Evolutionary conservation across 352 stramenopile genomes (phyloP), one percentile per base, ranked within the genome.

Genomic region (Pythium vanterpoolii): DNA sequence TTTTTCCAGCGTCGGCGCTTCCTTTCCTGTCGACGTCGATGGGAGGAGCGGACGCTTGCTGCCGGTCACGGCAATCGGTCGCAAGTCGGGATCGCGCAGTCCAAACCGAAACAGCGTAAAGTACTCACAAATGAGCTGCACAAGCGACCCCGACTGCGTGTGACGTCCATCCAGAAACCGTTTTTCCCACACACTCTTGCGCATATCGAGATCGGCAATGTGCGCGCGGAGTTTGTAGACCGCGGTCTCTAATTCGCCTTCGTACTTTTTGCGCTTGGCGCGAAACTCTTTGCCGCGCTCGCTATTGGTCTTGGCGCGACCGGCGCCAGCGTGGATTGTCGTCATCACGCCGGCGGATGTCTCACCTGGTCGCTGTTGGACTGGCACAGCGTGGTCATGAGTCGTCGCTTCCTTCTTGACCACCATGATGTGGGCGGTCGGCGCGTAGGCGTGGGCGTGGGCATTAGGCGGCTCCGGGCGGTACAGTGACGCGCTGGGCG

Each of bases 221-320:
- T 71, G 48, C 2, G 28, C 30, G 47, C 59, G 59, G 31, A 71
- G 51, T 23, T 48, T 50, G 51, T 57, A 62, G 21, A 71, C 58
- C 23, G 51, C 36, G 8, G 43, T 43, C 56, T 68, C 64, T 26
- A 68, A 40, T 18, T 67, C 59, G 27, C n/a, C 56, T 39, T 67
- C 64, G 61, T 72, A 68, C 42, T 68, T 72, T 27, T 68, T 72
- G 49, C 64, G 59, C 27, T 68, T 68, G 57, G 58, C 60, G 42
- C 64, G 64, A 42, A 72, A 72, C 53, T 68, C 64, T 57, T 67
- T 64, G 28, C 64, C 58, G 30, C 64, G 64, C 59, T 71, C 64
- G 44, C 64, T 67, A 39, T 68, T 68, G 28, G 55, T 51, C 56
- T 64, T 72, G 56, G 56, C 62, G 23, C 56, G 56, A 6, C 34